Base-by-base conservation (phyloP, 306 rosid species). In the Acacia acuminata region DNA sequence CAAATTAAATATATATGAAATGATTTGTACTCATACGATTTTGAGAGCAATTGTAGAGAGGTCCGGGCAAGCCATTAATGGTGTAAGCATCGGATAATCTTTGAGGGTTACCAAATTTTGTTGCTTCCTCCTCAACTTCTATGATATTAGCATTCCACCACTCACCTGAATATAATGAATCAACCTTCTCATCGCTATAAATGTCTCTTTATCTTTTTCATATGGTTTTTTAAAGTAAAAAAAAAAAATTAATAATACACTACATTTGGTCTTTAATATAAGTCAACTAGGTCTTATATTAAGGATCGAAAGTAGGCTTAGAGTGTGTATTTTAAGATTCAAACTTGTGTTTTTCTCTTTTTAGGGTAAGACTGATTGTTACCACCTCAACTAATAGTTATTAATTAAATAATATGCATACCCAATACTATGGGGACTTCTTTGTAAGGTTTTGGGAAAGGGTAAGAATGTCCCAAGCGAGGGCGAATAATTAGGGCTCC, bases 401-500 rank as follows among this genome's bases (percentile, higher is more conserved):
- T 43, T 10, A 43, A 43, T 44, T 48, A 48, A 15, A 3, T 48
- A 48, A 48, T 48, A n/a, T 56, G 9, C 13, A 8, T 70, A 86
- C 88, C 94, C 7, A 90, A 17, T 48, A 90, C 12, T 32, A 90
- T 79, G 10, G 90, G 88, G 19, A 87, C 38, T 69, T 86, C 88
- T 45, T 69, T 3, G 81, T 76, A 7, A 2, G 92, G 91, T 8
- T 11, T 76, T 20, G 66, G 72, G 61, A 85, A 88, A 0, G 89
- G 89, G 53, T 81, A 83, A 16, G 68, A 77, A 6, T 6, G 36
- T 7, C 74, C 67, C 3, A 15, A 14, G 68, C 77, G 85, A 0
- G 94, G 91, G 8, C 34, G 79, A 78, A 90, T 80, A 45, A 90
- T 74, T 51, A 90, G 90, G 4, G 91, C 90, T 4, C 94, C 94